Base-by-base conservation (phyloP, 2,329 filamentous ascomycete genomes). In the Fusarium miscanthi region DNA sequence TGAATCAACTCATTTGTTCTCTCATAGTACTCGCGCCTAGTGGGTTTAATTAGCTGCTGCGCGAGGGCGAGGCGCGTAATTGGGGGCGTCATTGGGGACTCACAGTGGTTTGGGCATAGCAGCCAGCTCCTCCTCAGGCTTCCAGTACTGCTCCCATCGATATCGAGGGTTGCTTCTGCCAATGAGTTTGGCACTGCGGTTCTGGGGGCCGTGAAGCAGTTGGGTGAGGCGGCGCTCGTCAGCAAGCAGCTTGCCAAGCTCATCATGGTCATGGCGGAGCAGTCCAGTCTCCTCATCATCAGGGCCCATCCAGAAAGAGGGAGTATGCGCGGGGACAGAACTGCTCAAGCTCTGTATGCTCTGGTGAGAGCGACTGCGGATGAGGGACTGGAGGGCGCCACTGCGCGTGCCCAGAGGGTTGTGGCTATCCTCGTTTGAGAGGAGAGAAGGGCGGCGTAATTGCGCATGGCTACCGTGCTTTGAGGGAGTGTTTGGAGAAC, bases 111-210 rank as follows among this genome's bases (percentile, higher is more conserved):
- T 92, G 78, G 88, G 89, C 88, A 97, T 92, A 63, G 82, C 79
- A 73, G 88, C 88, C 72, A 98, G 84, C 79, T 97, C 88, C 33
- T 92, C 91, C 35, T 94, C 90, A 1, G 90, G 89, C 81, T 93
- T 97, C 89, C 93, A 97, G 80, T 97, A 98, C 68, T 87, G 88
- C 79, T 94, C 92, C 92, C 94, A 98, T 70, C 88, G 88, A 82
- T 97, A 97, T 68, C 93, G 86, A 23, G 94, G 93, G 80, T 96
- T 98, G 74, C 89, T 94, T 76, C 93, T 93, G 45, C 95, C 95
- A 80, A 98, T 97, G 76, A 98, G 86, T 60, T 94, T 89, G 88
- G 94, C 93, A 78, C 92, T 94, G 70, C 93, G 88, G 87, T 94
- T 92, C 80, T 93, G 90, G 6, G 92, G 90, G n/a, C 88, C 88